Evolutionary conservation across 2,329 filamentous ascomycete genomes (phyloP).

Genomic region (Blastomyces gilchristii): DNA sequence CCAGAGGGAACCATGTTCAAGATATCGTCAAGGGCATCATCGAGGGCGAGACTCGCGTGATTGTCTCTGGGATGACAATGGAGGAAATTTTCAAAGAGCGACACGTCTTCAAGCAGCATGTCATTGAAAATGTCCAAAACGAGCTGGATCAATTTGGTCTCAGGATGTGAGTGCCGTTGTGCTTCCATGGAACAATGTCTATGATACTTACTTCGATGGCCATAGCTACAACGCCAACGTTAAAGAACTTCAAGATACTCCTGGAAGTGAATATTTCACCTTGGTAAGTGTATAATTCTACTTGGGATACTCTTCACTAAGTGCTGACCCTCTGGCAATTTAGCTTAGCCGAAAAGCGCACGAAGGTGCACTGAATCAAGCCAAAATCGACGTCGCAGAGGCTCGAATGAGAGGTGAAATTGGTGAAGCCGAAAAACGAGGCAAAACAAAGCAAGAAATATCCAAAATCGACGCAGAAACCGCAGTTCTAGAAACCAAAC

Average conservation of each 20-base stretch:
- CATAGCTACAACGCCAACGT: constrained; percentile 61
- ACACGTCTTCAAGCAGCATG: constrained; percentile 65
- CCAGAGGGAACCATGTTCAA: constrained; percentile 54
- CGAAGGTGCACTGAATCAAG: constrained; percentile 74
- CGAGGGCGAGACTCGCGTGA: constrained; percentile 73
- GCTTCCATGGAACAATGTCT: not conserved
- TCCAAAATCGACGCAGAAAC: constrained; percentile 82
- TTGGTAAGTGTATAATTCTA: constrained; percentile 30
- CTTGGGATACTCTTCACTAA: not conserved
- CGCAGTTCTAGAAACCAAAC: constrained; percentile 72
- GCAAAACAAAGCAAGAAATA: constrained; percentile 73
- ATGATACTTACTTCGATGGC: constrained; percentile 28
- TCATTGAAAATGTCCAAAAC: constrained; percentile 64
- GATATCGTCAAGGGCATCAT: constrained; percentile 86
- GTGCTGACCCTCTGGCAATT: not conserved
- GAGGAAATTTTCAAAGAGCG: constrained; percentile 76
- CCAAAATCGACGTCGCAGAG: constrained; percentile 51
- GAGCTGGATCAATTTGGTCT: constrained; percentile 75
- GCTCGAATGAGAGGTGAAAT: constrained; percentile 52
- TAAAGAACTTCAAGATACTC: constrained; percentile 77
- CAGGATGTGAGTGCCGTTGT: constrained; percentile 44
- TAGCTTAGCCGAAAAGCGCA: constrained; percentile 67
- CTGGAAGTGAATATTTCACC: constrained; percentile 71
- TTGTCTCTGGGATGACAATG: constrained; percentile 86
- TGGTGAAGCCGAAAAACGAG: constrained; percentile 62